Conservation (phyloP, 495 filamentous ascomycete species). For the Aspergillus saccharolyticus region DNA sequence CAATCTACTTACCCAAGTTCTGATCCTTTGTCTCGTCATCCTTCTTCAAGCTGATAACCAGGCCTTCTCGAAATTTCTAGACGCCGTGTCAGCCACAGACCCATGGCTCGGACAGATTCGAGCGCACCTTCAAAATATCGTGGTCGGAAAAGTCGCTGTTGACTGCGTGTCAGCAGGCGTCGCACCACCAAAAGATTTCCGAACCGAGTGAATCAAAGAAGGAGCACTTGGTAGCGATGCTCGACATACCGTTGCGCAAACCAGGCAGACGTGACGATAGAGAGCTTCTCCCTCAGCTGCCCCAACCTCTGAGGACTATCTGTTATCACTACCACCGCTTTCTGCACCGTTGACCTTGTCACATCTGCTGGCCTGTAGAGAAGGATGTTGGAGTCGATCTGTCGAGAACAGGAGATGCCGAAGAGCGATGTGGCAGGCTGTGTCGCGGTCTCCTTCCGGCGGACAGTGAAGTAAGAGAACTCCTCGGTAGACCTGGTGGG, state of each 20-base stretch:
- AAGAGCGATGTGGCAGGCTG: slow-evolving; percentile 79
- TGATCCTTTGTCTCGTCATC: slow-evolving; percentile 73
- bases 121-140: slow-evolving; percentile 63
- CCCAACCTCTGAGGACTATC: slow-evolving; percentile 80
- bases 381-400: slow-evolving; percentile 75
- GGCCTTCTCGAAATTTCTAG: slow-evolving; percentile 84
- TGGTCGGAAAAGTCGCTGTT: slow-evolving; percentile 64
- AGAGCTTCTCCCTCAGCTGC: slow-evolving; percentile 74
- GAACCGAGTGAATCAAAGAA: neutral
- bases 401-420: slow-evolving; percentile 91
- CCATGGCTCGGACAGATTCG: slow-evolving; percentile 2
- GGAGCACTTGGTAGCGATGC: neutral
- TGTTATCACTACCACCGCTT: slow-evolving; percentile 95
- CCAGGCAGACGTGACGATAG: slow-evolving; percentile 90
- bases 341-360: slow-evolving; percentile 92
- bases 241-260: slow-evolving; percentile 84
- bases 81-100: slow-evolving; percentile 15
- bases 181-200: neutral
- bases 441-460: slow-evolving; percentile 55
- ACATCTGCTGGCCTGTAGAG: slow-evolving; percentile 78
- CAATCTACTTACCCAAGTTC: slow-evolving; percentile 62
- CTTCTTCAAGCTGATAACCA: slow-evolving; percentile 60
- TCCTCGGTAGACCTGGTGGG: slow-evolving; percentile 71
- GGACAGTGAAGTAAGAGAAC: slow-evolving; percentile 96
- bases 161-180: slow-evolving; percentile 15